phyloP scores from a whole-genome alignment of 2,329 filamentous ascomycete genomes.

The Trichophyton verrucosum region DNA sequence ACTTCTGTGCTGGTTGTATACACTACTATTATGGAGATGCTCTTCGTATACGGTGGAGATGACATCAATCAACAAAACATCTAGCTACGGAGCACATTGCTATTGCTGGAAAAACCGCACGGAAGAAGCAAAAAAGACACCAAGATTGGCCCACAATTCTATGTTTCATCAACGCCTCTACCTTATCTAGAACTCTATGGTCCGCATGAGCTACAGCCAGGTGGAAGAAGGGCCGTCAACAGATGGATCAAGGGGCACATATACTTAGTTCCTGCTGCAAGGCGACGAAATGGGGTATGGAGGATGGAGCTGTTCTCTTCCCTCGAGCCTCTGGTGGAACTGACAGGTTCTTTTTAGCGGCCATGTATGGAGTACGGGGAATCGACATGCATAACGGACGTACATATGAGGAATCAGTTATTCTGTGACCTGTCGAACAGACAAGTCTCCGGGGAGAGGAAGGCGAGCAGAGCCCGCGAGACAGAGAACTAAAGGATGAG shows the following conservation, averaged over 20 bases:
- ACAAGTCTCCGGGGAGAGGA: background rate
- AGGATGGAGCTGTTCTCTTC: background rate
- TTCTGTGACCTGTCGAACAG: background rate
- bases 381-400: background rate
- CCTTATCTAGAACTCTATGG: constrained; percentile 1
- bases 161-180: background rate
- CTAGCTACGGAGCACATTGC: background rate
- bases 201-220: background rate
- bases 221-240: background rate
- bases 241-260: background rate
- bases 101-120: background rate
- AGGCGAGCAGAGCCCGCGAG: background rate
- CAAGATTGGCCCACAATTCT: background rate
- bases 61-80: background rate
- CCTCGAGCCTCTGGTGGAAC: background rate
- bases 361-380: background rate
- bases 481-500: background rate
- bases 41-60: background rate
- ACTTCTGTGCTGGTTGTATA: background rate
- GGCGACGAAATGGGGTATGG: background rate
- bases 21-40: background rate
- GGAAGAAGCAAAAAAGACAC: background rate
- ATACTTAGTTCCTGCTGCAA: background rate
- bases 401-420: background rate
- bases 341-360: background rate